Evolutionary conservation across 495 filamentous ascomycete genomes (phyloP).

Genomic region (Baudoinia panamericana): DNA sequence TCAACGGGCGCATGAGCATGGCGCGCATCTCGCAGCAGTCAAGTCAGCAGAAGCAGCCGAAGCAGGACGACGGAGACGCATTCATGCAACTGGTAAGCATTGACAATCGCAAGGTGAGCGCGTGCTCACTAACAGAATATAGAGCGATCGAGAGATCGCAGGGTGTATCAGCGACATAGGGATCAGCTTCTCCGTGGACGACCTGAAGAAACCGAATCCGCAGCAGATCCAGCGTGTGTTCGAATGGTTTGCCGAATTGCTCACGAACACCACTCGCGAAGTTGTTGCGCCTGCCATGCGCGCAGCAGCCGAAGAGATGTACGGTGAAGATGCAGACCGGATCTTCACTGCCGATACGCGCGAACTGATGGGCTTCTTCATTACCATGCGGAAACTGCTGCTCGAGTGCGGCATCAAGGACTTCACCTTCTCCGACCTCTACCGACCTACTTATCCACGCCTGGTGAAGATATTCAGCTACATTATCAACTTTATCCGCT

Average conservation of each 20-base stretch:
- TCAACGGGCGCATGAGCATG: constrained; percentile 68
- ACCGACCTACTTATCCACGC: constrained; percentile 74
- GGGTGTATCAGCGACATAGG: constrained; percentile 95
- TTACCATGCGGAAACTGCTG: constrained; percentile 61
- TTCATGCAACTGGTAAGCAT: constrained; percentile 66
- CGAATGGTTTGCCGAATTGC: constrained; percentile 88
- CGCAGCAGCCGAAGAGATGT: constrained; percentile 73
- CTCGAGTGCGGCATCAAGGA: constrained; percentile 82
- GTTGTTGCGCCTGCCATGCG: constrained; percentile 90
- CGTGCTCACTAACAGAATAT: constrained; percentile 5
- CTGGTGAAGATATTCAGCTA: constrained; percentile 88
- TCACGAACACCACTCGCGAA: constrained; percentile 81
- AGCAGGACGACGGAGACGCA: constrained; percentile 73
- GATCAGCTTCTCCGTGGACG: constrained; percentile 71
- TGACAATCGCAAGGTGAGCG: too few species aligned
- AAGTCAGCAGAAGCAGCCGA: constrained; percentile 42
- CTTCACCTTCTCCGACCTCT: constrained; percentile 81
- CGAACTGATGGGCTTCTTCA: constrained; percentile 87
- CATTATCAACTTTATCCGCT: constrained; percentile 94
- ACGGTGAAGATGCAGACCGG: constrained; percentile 58
- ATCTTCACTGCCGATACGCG: constrained; percentile 76
- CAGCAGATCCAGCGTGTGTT: constrained; percentile 90
- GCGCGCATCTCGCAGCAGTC: constrained; percentile 36
- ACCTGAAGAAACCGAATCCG: constrained; percentile 85
- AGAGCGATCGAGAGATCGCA: constrained; percentile 79